Percentiles rank a stretch among this genome's conserved stretches.
phyloP scores from a whole-genome alignment of 1,284 basidiomycete genomes.

The Phlebopus sp. region DNA sequence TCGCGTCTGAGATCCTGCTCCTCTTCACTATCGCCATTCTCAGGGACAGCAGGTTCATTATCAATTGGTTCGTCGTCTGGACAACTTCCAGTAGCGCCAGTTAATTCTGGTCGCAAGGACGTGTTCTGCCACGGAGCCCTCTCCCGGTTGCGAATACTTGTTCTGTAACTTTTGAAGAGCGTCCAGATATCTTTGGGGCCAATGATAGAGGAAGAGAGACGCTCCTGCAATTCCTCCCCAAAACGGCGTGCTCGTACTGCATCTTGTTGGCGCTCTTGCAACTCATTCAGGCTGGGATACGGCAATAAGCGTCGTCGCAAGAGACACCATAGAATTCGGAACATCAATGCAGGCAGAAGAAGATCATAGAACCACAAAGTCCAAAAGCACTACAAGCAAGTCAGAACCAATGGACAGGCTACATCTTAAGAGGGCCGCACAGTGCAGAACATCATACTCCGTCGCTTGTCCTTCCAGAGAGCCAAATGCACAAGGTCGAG shows the following conservation, averaged over 20 bases:
- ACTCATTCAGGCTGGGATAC: conserved; percentile 53
- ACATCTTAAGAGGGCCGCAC: conserved; percentile 37
- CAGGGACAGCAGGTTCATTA: conserved; percentile 9
- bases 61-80: conserved; percentile 6
- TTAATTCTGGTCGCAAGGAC: conserved; percentile 2
- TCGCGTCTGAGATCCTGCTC: conserved; percentile 45
- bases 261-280: conserved; percentile 49
- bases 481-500: conserved; percentile 43
- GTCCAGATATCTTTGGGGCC: conserved; percentile 54
- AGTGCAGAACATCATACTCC: conserved; percentile 47
- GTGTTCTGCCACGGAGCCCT: conserved; percentile 22
- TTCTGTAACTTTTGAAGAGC: conserved; percentile 41
- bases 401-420: conserved; percentile 10
- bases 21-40: conserved; percentile 23
- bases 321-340: conserved; percentile 48
- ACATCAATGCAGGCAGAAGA: conserved; percentile 49
- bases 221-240: conserved; percentile 45
- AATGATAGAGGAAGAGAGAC: conserved; percentile 46
- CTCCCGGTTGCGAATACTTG: conserved; percentile 24
- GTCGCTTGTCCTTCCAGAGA: conserved; percentile 50
- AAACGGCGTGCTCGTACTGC: conserved; percentile 50
- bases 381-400: conserved; percentile 52
- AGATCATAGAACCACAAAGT: conserved; percentile 58
- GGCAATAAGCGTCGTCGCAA: conserved; percentile 48
- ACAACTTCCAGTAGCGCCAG: neutral